Evolutionary conservation across 805 yeast genomes (phyloP), one percentile per base, ranked within the genome.

Genomic region (Ogataea chonburiensis): DNA sequence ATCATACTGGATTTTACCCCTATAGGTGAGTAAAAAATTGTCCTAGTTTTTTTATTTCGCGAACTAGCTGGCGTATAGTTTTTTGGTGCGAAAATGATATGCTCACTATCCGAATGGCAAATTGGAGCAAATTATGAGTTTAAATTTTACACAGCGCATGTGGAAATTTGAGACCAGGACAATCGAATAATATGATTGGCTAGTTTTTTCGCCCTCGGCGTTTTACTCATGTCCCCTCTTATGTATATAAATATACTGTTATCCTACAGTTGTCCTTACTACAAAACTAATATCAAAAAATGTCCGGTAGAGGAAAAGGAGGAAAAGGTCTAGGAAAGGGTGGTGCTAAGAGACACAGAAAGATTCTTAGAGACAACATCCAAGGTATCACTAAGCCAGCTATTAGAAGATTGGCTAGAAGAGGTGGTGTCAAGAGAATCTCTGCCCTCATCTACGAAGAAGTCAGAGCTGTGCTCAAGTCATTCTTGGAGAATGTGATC

Each of bases 391-490:
- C 98, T 49, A 91, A 91, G 81, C 98, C 98, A 66, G 98, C 98
- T 65, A 91, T 91, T 67, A 88, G 98, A 79, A 91, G 98, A 86
- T 83, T 91, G 63, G 98, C 98, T 34, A 91, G 98, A 83, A 88
- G 98, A 86, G 98, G 98, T 77, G 98, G 98, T 89, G 98, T 91
- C 67, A 91, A 91, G 84, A 96, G 98, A 86, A 91, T 91, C 63
- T 91, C 98, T 49, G 98, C 96, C 68, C 77, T 89, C 66, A 91
- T 91, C 69, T 91, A 91, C 77, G 98, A 91, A 75, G 97, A 91
- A 77, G 96, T 93, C 64, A 88, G 98, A 79, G 89, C 84, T 56
- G 97, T 93, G 56, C 77, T 91, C 56, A 89, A 89, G 76, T 77
- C 95, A 40, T 91, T 91, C 85, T 80, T 91, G 66, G 96, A 87